Base-by-base conservation (phyloP, 768 basidiomycete genomes). In the Neoboletus brunneissimus region DNA sequence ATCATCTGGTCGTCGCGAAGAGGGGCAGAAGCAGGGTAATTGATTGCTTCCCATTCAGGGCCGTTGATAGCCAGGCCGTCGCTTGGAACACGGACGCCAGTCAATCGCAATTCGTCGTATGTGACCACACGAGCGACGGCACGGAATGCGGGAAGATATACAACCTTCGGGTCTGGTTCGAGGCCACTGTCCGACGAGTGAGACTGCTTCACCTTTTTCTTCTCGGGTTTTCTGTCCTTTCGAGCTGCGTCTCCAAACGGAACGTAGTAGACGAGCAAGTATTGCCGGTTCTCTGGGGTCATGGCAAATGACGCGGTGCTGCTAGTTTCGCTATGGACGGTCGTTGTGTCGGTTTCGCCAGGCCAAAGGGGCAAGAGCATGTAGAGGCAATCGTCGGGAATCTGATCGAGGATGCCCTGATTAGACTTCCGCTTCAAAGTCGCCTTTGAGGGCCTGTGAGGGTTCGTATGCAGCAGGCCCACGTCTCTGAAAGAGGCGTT, bases 351-450 rank as follows among this genome's bases (percentile, higher is more conserved):
- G 1, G 83, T 88, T 61, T 88, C 86, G 18, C 85, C 81, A 10
- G 87, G 84, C 89, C 90, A 93, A n/a, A 93, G 76, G 16, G 91
- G 91, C 18, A 93, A 76, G 25, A 91, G 79, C 91, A 93, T 92
- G 68, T 87, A 90, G 50, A 91, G 75, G 23, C 83, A 82, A 15
- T 91, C 88, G 6, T 80, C 71, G 0, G 87, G 86, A 37, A 92
- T 77, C 34, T 82, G 75, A 34, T 81, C 77, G 54, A 90, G 82
- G 58, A 88, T 75, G 55, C 81, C 78, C 6, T 65, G 57, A 10
- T 27, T 48, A 22, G 51, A 25, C 53, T 44, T 68, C 20, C 57
- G 64, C 58, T 57, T 68, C 46, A 54, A 61, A 60, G 50, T 23
- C 38, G 41, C 12, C 49, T 57, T 63, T 54, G 56, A 60, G 12